These are phyloP conservation scores for Phytophthora citrophthora DNA, from an alignment of 352 stramenopile genomes.

Conservation along the genomic window DNA sequence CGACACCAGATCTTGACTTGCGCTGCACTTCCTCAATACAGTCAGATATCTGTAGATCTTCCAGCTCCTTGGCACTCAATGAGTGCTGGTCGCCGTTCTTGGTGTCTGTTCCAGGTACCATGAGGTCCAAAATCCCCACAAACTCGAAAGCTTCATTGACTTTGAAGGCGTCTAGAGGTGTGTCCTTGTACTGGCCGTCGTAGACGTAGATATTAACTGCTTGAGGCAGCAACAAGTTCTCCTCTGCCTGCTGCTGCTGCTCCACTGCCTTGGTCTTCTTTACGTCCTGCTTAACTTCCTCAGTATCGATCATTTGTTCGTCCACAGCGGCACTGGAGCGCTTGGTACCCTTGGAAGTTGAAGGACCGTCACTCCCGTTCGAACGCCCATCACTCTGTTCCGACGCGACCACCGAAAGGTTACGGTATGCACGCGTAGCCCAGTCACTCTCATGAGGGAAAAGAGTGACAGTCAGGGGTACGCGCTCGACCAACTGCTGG, in stretches of 20 bases:
- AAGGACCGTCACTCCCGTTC: slow-evolving; percentile 12
- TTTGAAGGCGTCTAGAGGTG: slow-evolving; percentile 64
- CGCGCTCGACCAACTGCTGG: slow-evolving; percentile 58
- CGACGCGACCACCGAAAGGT: not conserved
- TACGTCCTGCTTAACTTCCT: not conserved
- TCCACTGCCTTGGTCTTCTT: slow-evolving; percentile 56
- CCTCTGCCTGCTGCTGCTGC: slow-evolving; percentile 1
- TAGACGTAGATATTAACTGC: slow-evolving; percentile 79
- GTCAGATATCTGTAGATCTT: slow-evolving; percentile 71
- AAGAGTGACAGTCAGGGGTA: slow-evolving; percentile 66
- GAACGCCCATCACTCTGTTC: slow-evolving; percentile 14
- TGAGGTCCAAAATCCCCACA: slow-evolving; percentile 72
- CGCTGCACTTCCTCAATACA: slow-evolving; percentile 64
- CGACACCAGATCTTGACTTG: slow-evolving; percentile 52
- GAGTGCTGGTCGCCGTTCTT: slow-evolving; percentile 22
- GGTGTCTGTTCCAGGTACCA: slow-evolving; percentile 40
- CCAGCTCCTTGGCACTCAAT: slow-evolving; percentile 41
- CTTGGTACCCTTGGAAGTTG: slow-evolving; percentile 46
- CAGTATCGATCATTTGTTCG: not conserved
- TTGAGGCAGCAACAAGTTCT: slow-evolving; percentile 30
- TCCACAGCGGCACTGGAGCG: slow-evolving; percentile 45
- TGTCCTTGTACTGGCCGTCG: slow-evolving; percentile 61
- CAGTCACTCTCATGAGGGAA: slow-evolving; percentile 68
- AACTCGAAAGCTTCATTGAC: slow-evolving; percentile 90
- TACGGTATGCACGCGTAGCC: slow-evolving; percentile 43